A percentile compares a stretch with the other conserved stretches of the same genome.
Conservation (phyloP, 106 monocot genomes). For the Dendrobium nobile region DNA sequence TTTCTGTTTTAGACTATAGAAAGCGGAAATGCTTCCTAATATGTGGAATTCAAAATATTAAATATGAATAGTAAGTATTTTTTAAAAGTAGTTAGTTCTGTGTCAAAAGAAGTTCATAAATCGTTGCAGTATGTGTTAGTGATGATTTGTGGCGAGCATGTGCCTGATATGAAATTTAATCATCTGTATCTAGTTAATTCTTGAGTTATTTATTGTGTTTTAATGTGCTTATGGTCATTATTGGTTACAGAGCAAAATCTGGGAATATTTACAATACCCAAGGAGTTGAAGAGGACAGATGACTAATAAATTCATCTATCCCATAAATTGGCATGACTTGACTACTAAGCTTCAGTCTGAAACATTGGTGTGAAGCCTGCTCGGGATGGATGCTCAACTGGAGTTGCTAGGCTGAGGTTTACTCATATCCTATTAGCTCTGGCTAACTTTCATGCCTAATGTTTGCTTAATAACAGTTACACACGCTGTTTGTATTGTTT, state of each 20-base stretch:
- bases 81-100: background rate
- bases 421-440: constrained; percentile 6
- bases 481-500: background rate
- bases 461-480: background rate
- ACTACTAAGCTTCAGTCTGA: constrained; percentile 45
- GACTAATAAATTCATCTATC: constrained; percentile 30
- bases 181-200: background rate
- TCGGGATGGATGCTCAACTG: constrained; percentile 97
- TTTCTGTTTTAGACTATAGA: background rate
- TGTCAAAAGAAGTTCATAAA: background rate
- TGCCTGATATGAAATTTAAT: background rate
- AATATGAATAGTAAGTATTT: background rate
- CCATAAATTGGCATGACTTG: constrained; percentile 59
- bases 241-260: constrained; percentile 31
- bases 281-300: constrained; percentile 52
- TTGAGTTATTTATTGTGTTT: background rate
- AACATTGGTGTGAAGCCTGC: constrained; percentile 86
- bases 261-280: constrained; percentile 84
- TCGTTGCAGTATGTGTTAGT: background rate
- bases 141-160: background rate
- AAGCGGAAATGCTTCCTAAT: background rate
- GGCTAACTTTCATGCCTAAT: background rate
- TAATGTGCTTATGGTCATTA: background rate
- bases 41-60: background rate
- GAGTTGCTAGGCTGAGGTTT: constrained; percentile 86